Percentiles rank a stretch among this genome's conserved stretches.
These are phyloP conservation scores for Neofusicoccum ribis DNA, from an alignment of 2,329 filamentous ascomycete genomes.

Conservation along the genomic window DNA sequence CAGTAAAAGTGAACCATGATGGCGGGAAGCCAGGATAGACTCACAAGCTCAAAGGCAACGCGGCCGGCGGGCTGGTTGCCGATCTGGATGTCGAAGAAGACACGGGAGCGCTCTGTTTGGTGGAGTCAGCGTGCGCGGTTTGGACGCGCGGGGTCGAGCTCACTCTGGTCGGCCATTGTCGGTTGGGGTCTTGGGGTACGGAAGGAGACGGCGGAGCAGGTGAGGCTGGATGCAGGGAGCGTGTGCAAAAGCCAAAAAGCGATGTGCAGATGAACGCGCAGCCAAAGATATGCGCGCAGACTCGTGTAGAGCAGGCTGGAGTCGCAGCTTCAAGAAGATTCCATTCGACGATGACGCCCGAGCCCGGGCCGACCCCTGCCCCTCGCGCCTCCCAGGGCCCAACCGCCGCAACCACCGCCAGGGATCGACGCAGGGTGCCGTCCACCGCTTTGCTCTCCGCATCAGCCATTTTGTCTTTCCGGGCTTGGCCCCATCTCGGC, in stretches of 20 bases:
- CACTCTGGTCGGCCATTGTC: conserved; percentile 19
- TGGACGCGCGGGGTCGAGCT: neutral
- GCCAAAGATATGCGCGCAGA: conserved; percentile 6
- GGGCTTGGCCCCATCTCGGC: neutral
- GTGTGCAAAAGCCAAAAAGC: neutral
- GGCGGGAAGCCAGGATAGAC: conserved; percentile 29
- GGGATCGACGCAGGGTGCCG: neutral
- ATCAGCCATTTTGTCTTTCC: neutral
- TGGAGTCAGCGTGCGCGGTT: neutral
- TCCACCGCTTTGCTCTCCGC: neutral
- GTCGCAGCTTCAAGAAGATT: conserved; percentile 20
- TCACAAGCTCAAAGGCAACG: conserved; percentile 80
- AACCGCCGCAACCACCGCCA: conserved; percentile 7
- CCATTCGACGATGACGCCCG: conserved; percentile 11
- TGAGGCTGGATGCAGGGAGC: no score
- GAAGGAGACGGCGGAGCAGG: neutral
- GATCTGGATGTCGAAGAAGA: conserved; percentile 92
- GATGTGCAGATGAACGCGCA: neutral
- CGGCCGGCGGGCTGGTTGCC: conserved; percentile 72
- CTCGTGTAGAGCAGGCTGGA: conserved; percentile 11
- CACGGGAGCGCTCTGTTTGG: conserved; percentile 64
- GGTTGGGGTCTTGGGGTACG: neutral
- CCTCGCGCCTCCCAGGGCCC: neutral
- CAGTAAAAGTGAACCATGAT: neutral
- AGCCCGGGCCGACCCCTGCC: neutral